Evolutionary conservation across 345 rosid genomes (phyloP).

Genomic region (Geranium brycei): DNA sequence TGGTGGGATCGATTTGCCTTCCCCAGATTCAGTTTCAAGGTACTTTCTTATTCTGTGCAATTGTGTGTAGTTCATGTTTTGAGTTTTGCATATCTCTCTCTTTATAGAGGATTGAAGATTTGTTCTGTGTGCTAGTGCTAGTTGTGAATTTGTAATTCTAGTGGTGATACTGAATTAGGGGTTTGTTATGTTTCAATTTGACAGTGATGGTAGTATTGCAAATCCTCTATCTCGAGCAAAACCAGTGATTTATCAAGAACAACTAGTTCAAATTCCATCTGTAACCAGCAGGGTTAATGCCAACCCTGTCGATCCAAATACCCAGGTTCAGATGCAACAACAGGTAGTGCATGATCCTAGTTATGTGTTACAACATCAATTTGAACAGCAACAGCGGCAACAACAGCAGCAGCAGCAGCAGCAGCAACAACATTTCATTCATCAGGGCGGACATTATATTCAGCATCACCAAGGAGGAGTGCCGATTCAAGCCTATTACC

Average conservation of each 20-base stretch:
- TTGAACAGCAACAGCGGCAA: conserved; percentile 39
- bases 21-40: conserved; percentile 95
- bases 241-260: conserved; percentile 56
- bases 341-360: conserved; percentile 26
- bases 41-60: conserved; percentile 13
- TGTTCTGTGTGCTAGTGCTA: background rate
- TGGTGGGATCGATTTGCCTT: conserved; percentile 52
- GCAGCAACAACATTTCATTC: conserved; percentile 62
- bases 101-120: background rate
- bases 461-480: conserved; percentile 52
- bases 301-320: conserved; percentile 39
- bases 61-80: background rate
- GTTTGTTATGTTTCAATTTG: conserved; percentile 1
- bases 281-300: conserved; percentile 31
- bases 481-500: conserved; percentile 56
- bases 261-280: conserved; percentile 47
- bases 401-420: conserved; percentile 26
- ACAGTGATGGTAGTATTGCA: conserved; percentile 73
- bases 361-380: conserved; percentile 44
- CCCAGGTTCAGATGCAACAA: conserved; percentile 33
- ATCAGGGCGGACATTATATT: conserved; percentile 52
- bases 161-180: background rate
- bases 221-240: conserved; percentile 50
- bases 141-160: too few species aligned
- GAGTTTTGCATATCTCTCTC: background rate